Evolutionary conservation across 1,284 basidiomycete genomes (phyloP).

Genomic region (Somion occarium): DNA sequence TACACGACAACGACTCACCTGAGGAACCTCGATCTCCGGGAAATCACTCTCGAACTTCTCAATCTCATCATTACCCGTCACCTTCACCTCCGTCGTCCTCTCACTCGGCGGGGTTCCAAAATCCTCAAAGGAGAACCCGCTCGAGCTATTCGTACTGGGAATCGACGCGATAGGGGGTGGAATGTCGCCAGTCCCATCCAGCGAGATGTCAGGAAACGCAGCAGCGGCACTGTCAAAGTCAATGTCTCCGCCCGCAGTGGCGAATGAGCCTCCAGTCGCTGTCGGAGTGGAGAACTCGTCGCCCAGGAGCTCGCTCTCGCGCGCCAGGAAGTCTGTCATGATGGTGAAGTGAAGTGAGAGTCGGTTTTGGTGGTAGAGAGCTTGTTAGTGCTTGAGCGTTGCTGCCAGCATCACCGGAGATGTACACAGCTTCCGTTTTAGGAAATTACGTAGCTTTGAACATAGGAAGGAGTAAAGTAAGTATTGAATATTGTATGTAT

Average conservation of each 20-base stretch:
- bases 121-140: conserved; percentile 60
- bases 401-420: background rate
- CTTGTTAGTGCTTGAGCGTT: background rate
- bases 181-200: conserved; percentile 58
- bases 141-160: conserved; percentile 20
- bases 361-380: conserved; percentile 2
- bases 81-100: conserved; percentile 54
- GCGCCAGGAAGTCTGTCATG: conserved; percentile 31
- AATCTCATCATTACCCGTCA: conserved; percentile 85
- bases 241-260: conserved; percentile 42
- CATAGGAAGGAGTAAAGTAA: too few species aligned
- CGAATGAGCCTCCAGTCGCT: conserved; percentile 23
- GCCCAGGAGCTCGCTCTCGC: conserved; percentile 32
- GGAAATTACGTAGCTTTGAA: background rate
- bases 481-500: too few species aligned
- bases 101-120: conserved; percentile 48
- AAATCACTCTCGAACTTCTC: conserved; percentile 91
- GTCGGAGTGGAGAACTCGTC: conserved; percentile 27
- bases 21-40: conserved; percentile 74
- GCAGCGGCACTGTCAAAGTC: conserved; percentile 76
- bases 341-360: conserved; percentile 5
- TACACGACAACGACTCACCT: conserved; percentile 33
- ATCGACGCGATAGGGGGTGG: conserved; percentile 33
- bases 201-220: conserved; percentile 82
- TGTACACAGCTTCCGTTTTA: background rate